Percentiles rank a stretch among this genome's conserved stretches.
Conservation (phyloP, 2,329 filamentous ascomycete genomes). For the Celoporthe dispersa region DNA sequence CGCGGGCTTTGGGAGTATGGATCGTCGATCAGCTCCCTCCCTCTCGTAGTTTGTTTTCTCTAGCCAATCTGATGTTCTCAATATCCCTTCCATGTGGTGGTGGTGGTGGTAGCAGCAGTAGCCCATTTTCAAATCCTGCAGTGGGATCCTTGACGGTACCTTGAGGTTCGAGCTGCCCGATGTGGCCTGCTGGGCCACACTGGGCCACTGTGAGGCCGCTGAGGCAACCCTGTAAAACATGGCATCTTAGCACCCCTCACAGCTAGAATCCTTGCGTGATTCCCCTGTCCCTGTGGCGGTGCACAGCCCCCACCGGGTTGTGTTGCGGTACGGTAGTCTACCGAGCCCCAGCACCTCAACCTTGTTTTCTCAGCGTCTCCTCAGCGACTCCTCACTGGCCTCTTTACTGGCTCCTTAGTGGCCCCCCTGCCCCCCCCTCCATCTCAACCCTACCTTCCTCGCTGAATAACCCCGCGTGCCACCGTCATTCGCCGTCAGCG, state of each 20-base stretch:
- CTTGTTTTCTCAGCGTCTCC: background rate
- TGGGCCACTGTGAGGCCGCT: background rate
- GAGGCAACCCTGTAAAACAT: background rate
- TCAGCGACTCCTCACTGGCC: background rate
- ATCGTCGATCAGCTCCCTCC: conserved; percentile 5
- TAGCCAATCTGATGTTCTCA: background rate
- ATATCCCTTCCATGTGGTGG: background rate
- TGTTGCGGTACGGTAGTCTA: background rate
- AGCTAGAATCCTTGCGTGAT: background rate
- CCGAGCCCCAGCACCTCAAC: background rate
- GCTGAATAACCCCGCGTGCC: conserved; percentile 8
- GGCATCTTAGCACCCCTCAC: background rate
- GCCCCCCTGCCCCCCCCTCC: background rate
- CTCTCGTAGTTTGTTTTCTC: background rate
- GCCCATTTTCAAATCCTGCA: background rate
- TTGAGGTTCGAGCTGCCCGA: background rate
- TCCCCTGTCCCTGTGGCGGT: conserved; percentile 11
- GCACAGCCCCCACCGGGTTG: background rate
- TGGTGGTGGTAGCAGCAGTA: background rate
- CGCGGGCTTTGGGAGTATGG: background rate
- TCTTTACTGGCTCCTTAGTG: background rate
- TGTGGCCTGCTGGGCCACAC: conserved; percentile 1
- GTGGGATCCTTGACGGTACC: background rate
- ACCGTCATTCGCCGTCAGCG: conserved; percentile 4
- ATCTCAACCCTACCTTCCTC: background rate